Conservation (phyloP, 2,329 filamentous ascomycete species). For the Magnaporthiopsis rhizophila region DNA sequence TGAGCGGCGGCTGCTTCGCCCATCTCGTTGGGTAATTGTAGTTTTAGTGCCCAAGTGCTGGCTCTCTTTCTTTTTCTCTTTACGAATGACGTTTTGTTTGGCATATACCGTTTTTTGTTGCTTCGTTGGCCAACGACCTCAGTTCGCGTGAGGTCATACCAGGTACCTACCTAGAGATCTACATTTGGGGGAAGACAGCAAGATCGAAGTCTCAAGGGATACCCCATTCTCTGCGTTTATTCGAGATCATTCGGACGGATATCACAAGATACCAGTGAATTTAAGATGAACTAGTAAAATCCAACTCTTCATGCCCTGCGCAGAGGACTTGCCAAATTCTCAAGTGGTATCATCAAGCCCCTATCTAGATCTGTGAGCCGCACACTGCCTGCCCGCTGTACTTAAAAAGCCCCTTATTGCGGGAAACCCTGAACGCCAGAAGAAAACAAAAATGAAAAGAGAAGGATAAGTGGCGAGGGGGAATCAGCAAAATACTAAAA, state of each 20-base stretch:
- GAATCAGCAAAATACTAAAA: background rate
- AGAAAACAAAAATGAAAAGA: background rate
- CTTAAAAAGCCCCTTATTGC: background rate
- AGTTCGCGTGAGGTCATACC: too few species aligned
- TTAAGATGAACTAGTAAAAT: background rate
- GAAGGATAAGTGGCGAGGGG: background rate
- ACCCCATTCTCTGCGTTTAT: background rate
- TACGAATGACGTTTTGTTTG: background rate
- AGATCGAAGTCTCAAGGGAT: background rate
- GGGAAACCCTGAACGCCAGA: background rate
- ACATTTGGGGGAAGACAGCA: background rate
- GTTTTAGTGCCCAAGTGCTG: background rate
- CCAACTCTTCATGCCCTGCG: background rate
- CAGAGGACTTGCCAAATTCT: background rate
- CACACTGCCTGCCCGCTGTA: background rate
- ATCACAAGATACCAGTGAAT: background rate
- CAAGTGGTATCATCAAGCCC: background rate
- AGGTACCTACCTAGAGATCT: background rate
- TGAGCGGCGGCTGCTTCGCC: background rate
- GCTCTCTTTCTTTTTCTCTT: background rate
- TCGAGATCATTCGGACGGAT: background rate
- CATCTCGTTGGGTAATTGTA: constrained; percentile 1
- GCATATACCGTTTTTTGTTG: background rate
- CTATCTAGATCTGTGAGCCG: background rate
- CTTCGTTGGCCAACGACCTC: background rate